Evolutionary conservation across 1,284 basidiomycete genomes (phyloP), one percentile per base, ranked within the genome.

Genomic region (Gymnopus androsaceus): DNA sequence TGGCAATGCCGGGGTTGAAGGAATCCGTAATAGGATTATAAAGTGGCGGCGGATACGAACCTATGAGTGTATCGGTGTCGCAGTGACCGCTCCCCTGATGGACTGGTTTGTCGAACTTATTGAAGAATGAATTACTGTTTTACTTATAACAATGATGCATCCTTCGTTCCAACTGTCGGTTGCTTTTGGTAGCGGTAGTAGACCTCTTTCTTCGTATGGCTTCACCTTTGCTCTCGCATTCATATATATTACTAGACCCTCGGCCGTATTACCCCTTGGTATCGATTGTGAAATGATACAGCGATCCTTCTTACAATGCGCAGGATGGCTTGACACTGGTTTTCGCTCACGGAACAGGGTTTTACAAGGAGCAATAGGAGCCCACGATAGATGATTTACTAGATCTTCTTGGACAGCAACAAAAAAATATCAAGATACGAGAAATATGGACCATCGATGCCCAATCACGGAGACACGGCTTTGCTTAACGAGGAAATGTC

Each of bases 301-400:
- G 75, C 75, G 61, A 69, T 11, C 71, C 74, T 4, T 54, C 66
- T 51, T 61, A 70, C 15, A 58, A 70, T 21, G 76, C n/a, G 56
- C 63, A 71, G 0, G 69, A 74, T 8, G 81, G 77, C 0, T 47
- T 76, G 8, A 83, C 82, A 0, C 67, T 83, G 28, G 64, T 84
- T 30, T 74, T 81, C 49, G 65, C 78, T 1, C 82, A 84, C 61
- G 82, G 74, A 6, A 80, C 77, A 1, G 76, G 81, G 0, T 81
- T 77, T 61, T 77, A 78, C 64, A 84, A 83, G 60, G 82, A 84
- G 59, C 72, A 74, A 21, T 84, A 80, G 78, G 81, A 84, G 60
- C 81, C 82, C 1, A 73, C 75, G 0, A 68, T 84, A 4, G 75
- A 80, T 11, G 75, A 80, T 15, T 64, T 84, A n/a, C 75, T 70